Percentiles rank a stretch among this genome's conserved stretches.
These are phyloP conservation scores for Pseudevernia furfuracea DNA, from an alignment of 495 filamentous ascomycete species.

Conservation along the genomic window DNA sequence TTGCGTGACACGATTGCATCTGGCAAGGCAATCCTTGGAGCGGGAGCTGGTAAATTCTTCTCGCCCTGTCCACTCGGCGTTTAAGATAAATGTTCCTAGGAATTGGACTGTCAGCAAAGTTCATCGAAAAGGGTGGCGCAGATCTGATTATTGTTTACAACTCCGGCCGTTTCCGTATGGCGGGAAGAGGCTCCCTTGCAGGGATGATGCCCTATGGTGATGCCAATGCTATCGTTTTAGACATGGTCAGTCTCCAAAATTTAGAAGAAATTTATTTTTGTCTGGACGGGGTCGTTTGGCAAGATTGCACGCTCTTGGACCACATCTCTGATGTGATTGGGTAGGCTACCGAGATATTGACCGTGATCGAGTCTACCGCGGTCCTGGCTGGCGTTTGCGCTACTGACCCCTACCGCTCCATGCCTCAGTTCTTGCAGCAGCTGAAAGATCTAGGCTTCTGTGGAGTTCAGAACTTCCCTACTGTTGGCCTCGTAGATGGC, in stretches of 20 bases:
- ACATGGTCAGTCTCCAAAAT: conserved; percentile 53
- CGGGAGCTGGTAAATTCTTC: not conserved
- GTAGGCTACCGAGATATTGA: not conserved
- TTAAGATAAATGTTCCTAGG: conserved; percentile 34
- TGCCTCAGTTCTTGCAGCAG: conserved; percentile 50
- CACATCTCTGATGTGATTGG: no score
- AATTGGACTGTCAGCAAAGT: conserved; percentile 65
- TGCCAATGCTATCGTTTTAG: conserved; percentile 59
- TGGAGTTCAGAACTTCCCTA: conserved; percentile 68
- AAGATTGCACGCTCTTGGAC: not conserved
- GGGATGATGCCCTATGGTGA: conserved; percentile 67
- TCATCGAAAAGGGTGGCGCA: conserved; percentile 55
- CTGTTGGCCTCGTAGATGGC: conserved; percentile 63
- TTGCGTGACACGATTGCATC: not conserved
- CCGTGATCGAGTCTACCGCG: conserved; percentile 35
- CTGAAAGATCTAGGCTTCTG: conserved; percentile 41
- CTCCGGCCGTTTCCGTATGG: conserved; percentile 66
- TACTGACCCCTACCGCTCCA: conserved; percentile 53
- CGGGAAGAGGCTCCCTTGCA: conserved; percentile 59
- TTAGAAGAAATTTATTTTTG: no score
- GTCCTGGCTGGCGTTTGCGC: conserved; percentile 55
- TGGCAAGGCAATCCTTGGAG: not conserved
- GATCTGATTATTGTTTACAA: conserved; percentile 70
- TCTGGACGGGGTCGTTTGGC: no score
- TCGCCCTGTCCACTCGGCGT: not conserved